phyloP scores from a whole-genome alignment of 257 asterid genomes.

The Thymus mandschuricus region DNA sequence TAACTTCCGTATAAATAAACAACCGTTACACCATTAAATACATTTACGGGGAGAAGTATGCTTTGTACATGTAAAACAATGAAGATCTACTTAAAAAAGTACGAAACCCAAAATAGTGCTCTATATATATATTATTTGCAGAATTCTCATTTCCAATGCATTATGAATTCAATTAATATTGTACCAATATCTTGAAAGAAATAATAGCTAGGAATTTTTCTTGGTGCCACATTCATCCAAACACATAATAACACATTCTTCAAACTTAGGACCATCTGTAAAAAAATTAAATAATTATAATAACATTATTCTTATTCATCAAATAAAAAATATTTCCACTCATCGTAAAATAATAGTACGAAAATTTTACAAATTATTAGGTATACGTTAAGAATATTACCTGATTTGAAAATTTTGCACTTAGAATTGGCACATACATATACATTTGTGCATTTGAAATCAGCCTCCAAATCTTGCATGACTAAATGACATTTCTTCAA shows the following conservation, averaged over 20 bases:
- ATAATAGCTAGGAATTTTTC: neutral
- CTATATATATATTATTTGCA: no score
- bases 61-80: no score
- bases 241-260: neutral
- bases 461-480: neutral
- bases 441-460: constrained; percentile 8
- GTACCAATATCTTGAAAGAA: neutral
- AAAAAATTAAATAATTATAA: neutral
- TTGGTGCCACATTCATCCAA: neutral
- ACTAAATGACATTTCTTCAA: constrained; percentile 5
- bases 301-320: neutral
- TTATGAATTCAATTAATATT: no score
- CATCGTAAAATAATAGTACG: no score
- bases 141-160: no score
- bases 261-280: neutral
- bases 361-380: neutral
- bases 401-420: constrained; percentile 16
- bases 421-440: constrained; percentile 9
- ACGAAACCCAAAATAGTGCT: no score
- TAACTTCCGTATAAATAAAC: no score
- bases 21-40: no score
- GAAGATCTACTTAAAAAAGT: no score
- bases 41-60: no score
- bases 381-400: neutral
- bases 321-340: neutral